A percentile compares a stretch with the other conserved stretches of the same genome.
Evolutionary conservation across 495 filamentous ascomycete species (phyloP).

Genomic region (Tuber melanosporum): DNA sequence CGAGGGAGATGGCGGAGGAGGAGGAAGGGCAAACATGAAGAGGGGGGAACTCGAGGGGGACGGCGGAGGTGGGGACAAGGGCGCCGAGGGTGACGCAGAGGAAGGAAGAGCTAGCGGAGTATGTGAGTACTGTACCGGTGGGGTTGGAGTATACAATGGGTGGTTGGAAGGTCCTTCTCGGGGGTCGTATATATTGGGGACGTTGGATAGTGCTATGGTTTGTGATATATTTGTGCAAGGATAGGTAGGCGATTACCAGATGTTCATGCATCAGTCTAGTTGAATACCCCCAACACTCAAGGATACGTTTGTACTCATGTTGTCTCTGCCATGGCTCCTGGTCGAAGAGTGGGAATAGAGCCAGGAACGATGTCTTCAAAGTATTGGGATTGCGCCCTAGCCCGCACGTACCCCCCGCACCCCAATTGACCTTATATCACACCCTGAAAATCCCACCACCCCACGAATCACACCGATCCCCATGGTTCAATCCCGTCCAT

Average conservation of each 20-base stretch:
- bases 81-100: neutral
- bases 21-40: conserved; percentile 26
- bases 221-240: neutral
- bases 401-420: neutral
- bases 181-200: neutral
- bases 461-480: neutral
- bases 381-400: neutral
- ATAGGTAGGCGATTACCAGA: neutral
- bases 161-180: neutral
- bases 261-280: neutral
- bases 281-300: neutral
- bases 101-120: neutral
- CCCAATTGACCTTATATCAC: neutral
- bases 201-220: neutral
- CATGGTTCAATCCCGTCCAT: neutral
- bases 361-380: neutral
- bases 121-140: neutral
- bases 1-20: conserved; percentile 27
- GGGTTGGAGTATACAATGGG: conserved; percentile 11
- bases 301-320: neutral
- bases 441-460: neutral
- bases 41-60: neutral
- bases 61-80: neutral
- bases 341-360: neutral
- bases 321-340: neutral